Base-by-base conservation (phyloP, 1,284 basidiomycete genomes). In the Ustanciosporium gigantosporum region DNA sequence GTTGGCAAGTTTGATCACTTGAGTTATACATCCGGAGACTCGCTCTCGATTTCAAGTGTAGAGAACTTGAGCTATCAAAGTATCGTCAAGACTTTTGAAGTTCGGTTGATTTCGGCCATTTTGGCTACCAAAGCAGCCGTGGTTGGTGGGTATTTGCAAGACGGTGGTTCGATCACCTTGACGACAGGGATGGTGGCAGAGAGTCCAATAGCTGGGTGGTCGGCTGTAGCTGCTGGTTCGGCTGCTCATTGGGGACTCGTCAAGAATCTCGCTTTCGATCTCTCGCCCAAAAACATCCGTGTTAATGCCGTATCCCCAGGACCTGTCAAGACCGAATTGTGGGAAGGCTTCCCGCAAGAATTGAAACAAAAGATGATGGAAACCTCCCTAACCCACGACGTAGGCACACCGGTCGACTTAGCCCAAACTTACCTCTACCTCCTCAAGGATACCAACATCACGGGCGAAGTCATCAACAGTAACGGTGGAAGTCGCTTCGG, bases 361-460 rank as follows among this genome's bases (percentile, higher is more conserved):
- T 23, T 34, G 14, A 27, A 45, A 15, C 23, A 35, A 9, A 38
- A 1, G 7, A 39, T 47, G 22, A 24, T 48, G 14, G 13, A 44
- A 0, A 42, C 42, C 24, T 23, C 44, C 7, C 19, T 65, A 16
- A 58, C 53, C 0, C 38, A 48, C 3, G 45, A 19, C 5, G 46
- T 67, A 2, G 65, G 47, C 0, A 29, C 36, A 7, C 41, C 49
- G 0, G 43, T 52, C 7, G 55, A 68, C 4, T 25, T 66, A 2
- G 62, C 53, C 1, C 37, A 66, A 14, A 23, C 44, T 11, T 69
- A 56, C 29, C 31, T 69, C 7, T 57, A 57, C 27, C n/a, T 69
- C 19, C 34, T 66, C 34, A 69, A 69, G 45, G 58, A 69, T 35
- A 46, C 15, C 22, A 69, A 69, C 25, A 36, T 42, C 36, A 66